Evolutionary conservation across 1,284 basidiomycete species (phyloP).

Genomic region (Cerrena zonata): DNA sequence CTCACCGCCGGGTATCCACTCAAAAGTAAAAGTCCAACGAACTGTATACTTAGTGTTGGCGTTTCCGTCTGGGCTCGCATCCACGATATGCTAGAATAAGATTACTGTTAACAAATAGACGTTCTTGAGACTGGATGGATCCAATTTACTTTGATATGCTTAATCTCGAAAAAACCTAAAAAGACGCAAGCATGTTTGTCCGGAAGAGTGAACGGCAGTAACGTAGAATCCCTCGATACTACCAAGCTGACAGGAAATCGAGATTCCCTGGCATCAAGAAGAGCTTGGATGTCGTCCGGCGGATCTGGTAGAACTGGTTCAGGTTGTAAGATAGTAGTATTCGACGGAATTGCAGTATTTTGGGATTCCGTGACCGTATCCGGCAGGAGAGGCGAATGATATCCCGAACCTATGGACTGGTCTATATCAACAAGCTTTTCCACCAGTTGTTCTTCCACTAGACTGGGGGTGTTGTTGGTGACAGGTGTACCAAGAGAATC

Average conservation of each 20-base stretch:
- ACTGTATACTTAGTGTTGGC: conserved; percentile 3
- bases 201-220: conserved; percentile 10
- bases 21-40: conserved; percentile 11
- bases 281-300: conserved; percentile 9
- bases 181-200: conserved; percentile 8
- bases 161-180: conserved; percentile 14
- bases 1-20: conserved; percentile 15
- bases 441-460: too few species aligned
- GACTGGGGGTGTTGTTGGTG: too few species aligned
- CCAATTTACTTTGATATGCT: conserved; percentile 6
- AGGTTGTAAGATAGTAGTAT: too few species aligned
- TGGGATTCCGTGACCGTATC: too few species aligned
- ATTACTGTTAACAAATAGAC: too few species aligned
- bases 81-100: too few species aligned
- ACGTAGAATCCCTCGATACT: conserved; percentile 6
- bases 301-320: conserved; percentile 2
- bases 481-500: too few species aligned
- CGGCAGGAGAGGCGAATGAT: too few species aligned
- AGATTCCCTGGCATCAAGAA: conserved; percentile 10
- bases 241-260: conserved; percentile 12
- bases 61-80: too few species aligned
- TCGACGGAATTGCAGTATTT: neutral
- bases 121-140: too few species aligned
- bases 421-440: too few species aligned
- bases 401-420: too few species aligned